Evolutionary conservation across 1,284 basidiomycete genomes (phyloP), one percentile per base, ranked within the genome.

Genomic region (Naganishia albida): DNA sequence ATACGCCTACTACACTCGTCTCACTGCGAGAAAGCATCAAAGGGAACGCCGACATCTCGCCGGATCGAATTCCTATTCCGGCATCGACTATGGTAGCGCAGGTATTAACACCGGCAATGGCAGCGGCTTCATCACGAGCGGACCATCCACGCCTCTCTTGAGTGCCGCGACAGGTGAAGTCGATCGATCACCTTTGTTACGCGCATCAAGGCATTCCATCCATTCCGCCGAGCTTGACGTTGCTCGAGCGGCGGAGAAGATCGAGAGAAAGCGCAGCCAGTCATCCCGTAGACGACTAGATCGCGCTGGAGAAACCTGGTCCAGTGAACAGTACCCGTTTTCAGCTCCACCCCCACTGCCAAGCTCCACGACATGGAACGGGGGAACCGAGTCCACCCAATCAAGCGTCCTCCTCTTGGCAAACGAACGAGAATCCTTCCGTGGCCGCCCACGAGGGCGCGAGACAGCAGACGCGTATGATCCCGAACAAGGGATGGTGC

Each of bases 1-100:
- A 76, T 95, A 86, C 79, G 82, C 87, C 72, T 88, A 93, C 79
- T 95, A 93, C 74, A 74, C 57, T 7, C 57, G 57, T 38, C 46
- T 60, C 1, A 38, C 23, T 8, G 30, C 57, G 13, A n/a, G 26
- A 8, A 60, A 38, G 43, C 46, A 25, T 8, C 34, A 42, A 20
- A 57, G 30, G 18, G 55, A 57, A 34, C 46, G 34, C 7, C 57
- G 20, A 13, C 48, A 50, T 15, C 46, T 39, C 34, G 48, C 30
- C 18, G 28, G 30, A 16, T 16, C 57, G 20, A 30, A 28, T 1
- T n/a, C 12, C 42, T 7, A 15, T n/a, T 20, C 60, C 2, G 60
- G 50, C 6, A 43, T 54, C 8, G 50, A 63, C 40, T 63, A 63
- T n/a, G 57, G 46, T 15, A 60, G 30, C 34, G 57, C 46, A 1